Base-by-base conservation (phyloP, 2,329 filamentous ascomycete species). In the Orbilia javanica region DNA sequence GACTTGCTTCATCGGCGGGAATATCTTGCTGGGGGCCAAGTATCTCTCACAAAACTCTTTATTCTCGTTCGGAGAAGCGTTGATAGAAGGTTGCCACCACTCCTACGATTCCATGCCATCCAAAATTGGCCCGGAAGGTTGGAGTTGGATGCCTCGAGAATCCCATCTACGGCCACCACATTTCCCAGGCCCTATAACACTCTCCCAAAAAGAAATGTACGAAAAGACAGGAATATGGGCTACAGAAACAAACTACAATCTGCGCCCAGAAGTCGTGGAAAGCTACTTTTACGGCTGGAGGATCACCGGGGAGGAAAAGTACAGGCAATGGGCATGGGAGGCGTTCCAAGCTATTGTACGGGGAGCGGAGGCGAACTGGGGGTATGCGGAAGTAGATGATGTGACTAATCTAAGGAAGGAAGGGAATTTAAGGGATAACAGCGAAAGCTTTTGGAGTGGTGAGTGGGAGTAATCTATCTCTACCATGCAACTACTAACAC, bases 401-500 rank as follows among this genome's bases (percentile, higher is more conserved):
- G 92, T 96, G 53, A 93, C 92, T 0, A 20, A 92, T 80, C 84
- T 84, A 3, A 90, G 81, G 82, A 2, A 86, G 86, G 36, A 92
- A 92, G 13, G 91, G 91, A 2, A 84, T 25, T 75, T 87, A 46
- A 84, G 84, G 48, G 89, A 97, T 83, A 90, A 91, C 83, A 92
- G 95, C 86, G 93, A 97, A 85, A 94, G 91, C 81, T 97, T 96
- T 85, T 90, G 92, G 86, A 93, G 96, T 83, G 93, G 93, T 0
- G 93, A 96, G 86, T 86, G 57, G 46, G 39, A 15, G 52, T 39
- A 68, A 31, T 3, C 10, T 3, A 50, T 4, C 22, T 15, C 10
- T 4, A 25, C 4, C 0, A 1, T 5, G n/a, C 29, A 18, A n/a
- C 11, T 34, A 46, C 50, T 53, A 18, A 29, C 13, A 29, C 5